These are phyloP conservation scores for Coemansia javaensis DNA, from an alignment of 192 early-diverging fungal genomes.

Conservation along the genomic window DNA sequence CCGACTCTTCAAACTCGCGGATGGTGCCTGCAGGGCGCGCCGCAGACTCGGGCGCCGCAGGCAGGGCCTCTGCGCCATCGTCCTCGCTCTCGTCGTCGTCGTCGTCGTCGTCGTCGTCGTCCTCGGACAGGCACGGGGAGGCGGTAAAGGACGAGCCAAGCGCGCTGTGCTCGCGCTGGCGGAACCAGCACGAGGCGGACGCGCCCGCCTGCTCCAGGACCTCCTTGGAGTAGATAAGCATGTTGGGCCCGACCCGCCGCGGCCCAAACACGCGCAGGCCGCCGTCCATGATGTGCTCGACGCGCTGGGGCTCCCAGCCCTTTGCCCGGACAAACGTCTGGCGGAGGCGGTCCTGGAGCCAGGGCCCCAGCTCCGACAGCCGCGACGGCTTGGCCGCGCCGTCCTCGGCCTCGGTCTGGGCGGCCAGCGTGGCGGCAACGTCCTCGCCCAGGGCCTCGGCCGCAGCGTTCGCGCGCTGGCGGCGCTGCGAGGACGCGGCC, in stretches of 20 bases:
- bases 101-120: constrained; percentile 17
- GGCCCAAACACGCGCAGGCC: constrained; percentile 42
- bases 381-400: constrained; percentile 29
- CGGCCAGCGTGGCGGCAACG: constrained; percentile 3
- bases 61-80: constrained; percentile 4
- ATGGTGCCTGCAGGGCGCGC: constrained; percentile 36
- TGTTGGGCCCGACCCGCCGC: constrained; percentile 29
- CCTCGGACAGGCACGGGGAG: constrained; percentile 33
- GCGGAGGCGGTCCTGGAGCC: constrained; percentile 29
- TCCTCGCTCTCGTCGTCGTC: constrained; percentile 31
- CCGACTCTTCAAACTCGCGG: constrained; percentile 69
- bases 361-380: constrained; percentile 38
- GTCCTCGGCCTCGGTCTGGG: constrained; percentile 13
- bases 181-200: constrained; percentile 27
- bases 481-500: constrained; percentile 29
- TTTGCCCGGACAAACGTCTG: constrained; percentile 31
- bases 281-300: constrained; percentile 13
- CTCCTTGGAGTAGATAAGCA: constrained; percentile 39
- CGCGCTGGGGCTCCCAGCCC: constrained; percentile 50
- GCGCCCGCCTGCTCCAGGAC: constrained; percentile 23
- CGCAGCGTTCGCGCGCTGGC: constrained; percentile 16
- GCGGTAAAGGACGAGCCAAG: constrained; percentile 12
- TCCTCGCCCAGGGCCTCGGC: constrained; percentile 22
- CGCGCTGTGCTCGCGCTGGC: constrained; percentile 3
- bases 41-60: not conserved